Percentiles rank a stretch among this genome's conserved stretches.
These are phyloP conservation scores for Flaveria brownii DNA, from an alignment of 129 eudicot genomes.

Conservation along the genomic window DNA sequence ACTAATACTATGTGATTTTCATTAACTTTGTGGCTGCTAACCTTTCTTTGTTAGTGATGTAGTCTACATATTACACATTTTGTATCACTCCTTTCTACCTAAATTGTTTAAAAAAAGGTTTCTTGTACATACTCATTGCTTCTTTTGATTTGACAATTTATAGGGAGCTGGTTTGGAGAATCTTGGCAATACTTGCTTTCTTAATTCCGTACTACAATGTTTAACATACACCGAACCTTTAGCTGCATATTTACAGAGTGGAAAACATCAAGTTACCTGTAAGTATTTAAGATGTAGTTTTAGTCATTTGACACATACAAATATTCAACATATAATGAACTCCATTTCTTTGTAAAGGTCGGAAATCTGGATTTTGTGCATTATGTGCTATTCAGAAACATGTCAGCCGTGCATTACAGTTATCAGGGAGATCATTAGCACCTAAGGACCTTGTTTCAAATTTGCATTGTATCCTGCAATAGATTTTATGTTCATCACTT, in stretches of 20 bases:
- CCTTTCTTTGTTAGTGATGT: neutral
- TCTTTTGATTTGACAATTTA: conserved; percentile 9
- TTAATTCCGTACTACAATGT: conserved; percentile 91
- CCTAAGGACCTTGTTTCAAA: conserved; percentile 94
- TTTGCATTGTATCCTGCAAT: conserved; percentile 77
- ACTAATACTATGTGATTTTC: neutral
- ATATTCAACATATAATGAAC: neutral
- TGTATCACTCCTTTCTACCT: neutral
- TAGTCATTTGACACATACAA: neutral
- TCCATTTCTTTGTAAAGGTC: conserved; percentile 51
- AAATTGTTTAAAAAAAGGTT: neutral
- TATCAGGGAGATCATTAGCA: conserved; percentile 79
- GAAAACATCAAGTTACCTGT: conserved; percentile 87
- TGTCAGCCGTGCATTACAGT: conserved; percentile 89
- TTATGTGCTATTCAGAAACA: conserved; percentile 92
- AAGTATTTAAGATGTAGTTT: conserved; percentile 36
- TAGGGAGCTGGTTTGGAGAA: conserved; percentile 96
- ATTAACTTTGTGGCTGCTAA: neutral
- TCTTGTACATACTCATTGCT: neutral
- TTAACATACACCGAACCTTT: conserved; percentile 93
- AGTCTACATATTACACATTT: neutral
- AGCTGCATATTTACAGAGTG: conserved; percentile 89
- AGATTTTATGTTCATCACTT: neutral
- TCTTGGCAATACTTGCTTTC: conserved; percentile 95
- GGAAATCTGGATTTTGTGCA: conserved; percentile 88